Conservation (phyloP, 164 flowering plant genomes). For the Tetracentron sinense region DNA sequence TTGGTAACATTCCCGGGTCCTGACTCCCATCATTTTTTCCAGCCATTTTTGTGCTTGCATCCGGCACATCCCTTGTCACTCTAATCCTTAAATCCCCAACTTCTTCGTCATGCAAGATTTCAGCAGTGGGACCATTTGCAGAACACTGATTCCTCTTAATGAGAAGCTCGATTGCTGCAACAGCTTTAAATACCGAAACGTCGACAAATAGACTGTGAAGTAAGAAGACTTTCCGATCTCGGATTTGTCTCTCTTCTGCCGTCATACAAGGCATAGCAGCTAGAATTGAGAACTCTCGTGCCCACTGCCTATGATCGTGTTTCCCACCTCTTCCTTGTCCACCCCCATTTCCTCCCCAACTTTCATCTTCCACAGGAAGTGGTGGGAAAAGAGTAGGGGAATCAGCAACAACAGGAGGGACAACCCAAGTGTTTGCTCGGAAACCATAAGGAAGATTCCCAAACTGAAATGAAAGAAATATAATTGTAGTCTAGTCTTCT, state of each 20-base stretch:
- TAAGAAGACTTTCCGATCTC: conserved; percentile 84
- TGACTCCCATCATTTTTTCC: conserved; percentile 70
- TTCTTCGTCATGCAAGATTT: conserved; percentile 47
- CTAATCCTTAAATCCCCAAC: conserved; percentile 65
- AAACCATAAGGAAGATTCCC: conserved; percentile 96
- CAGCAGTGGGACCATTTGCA: conserved; percentile 16
- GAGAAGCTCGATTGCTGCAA: conserved; percentile 44
- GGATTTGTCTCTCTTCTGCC: conserved; percentile 80
- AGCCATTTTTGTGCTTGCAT: conserved; percentile 71
- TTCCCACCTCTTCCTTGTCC: conserved; percentile 81
- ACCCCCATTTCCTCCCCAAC: conserved; percentile 94
- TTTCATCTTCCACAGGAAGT: conserved; percentile 86
- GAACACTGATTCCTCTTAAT: conserved; percentile 31
- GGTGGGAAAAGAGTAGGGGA: conserved; percentile 61
- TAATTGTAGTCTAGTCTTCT: neutral
- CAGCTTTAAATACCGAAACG: conserved; percentile 76
- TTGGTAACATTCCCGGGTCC: conserved; percentile 49
- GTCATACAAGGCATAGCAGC: conserved; percentile 93
- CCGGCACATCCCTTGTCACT: conserved; percentile 60
- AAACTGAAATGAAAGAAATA: conserved; percentile 50
- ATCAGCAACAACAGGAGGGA: conserved; percentile 77
- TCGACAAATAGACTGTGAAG: conserved; percentile 94
- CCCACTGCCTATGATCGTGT: conserved; percentile 66
- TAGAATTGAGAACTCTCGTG: conserved; percentile 66
- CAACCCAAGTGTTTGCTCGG: conserved; percentile 92